Conservation (phyloP, 495 filamentous ascomycete species). For the Chaetomium fimeti region DNA sequence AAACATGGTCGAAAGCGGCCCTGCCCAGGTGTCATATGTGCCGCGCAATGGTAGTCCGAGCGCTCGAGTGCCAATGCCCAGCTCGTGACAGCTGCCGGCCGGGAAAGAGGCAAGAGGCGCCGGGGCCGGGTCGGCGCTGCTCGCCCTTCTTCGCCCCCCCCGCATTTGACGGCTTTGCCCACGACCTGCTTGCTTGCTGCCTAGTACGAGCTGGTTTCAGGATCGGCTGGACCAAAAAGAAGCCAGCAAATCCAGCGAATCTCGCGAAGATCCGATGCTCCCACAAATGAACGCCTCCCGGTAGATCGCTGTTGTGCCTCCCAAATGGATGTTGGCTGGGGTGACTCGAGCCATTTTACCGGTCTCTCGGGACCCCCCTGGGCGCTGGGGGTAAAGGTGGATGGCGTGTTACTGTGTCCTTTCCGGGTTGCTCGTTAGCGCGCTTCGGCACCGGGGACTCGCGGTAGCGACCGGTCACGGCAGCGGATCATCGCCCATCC, state of each 20-base stretch:
- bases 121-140: background rate
- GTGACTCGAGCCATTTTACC: conserved; percentile 4
- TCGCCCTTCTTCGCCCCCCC: background rate
- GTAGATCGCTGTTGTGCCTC: conserved; percentile 17
- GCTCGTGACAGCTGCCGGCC: background rate
- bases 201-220: background rate
- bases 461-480: background rate
- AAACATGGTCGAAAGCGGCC: background rate
- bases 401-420: background rate
- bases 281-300: background rate
- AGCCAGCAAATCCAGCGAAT: too few species aligned
- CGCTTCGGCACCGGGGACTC: background rate
- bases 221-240: background rate
- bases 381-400: background rate
- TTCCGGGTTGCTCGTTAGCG: background rate
- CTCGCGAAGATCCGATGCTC: background rate
- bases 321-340: background rate
- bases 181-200: background rate
- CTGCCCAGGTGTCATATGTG: background rate
- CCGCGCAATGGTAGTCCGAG: background rate
- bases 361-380: conserved; percentile 10
- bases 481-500: background rate
- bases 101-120: background rate
- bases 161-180: background rate
- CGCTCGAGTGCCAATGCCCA: background rate